A percentile compares a stretch with the other conserved stretches of the same genome.
Evolutionary conservation across 169 alveolate genomes (phyloP).

Genomic region (Miamiensis avidus): DNA sequence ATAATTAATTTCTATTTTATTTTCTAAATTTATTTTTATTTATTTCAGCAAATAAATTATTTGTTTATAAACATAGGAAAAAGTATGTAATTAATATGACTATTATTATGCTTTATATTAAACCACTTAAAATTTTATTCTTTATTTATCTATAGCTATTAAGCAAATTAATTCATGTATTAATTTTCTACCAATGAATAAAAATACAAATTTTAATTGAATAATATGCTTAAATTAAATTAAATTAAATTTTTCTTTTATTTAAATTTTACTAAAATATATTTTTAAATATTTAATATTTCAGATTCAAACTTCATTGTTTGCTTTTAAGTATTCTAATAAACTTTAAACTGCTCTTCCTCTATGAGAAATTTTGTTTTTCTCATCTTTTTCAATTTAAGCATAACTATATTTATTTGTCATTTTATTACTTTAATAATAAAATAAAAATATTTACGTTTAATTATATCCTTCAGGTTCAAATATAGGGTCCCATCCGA

Average conservation of each 20-base stretch:
- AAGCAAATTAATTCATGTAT: not conserved
- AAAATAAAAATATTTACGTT: not conserved
- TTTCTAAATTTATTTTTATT: too few relatives aligned
- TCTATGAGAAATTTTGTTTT: conserved; percentile 89
- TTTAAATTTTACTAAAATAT: too few relatives aligned
- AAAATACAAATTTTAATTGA: too few relatives aligned
- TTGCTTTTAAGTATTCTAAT: conserved; percentile 55
- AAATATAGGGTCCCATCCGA: conserved; percentile 91
- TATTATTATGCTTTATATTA: too few relatives aligned
- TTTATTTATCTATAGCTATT: too few relatives aligned
- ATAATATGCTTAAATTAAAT: too few relatives aligned
- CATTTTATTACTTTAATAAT: not conserved
- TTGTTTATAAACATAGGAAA: too few relatives aligned
- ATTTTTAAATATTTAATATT: not conserved
- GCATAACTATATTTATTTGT: conserved; percentile 68
- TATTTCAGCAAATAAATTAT: too few relatives aligned
- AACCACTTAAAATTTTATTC: too few relatives aligned
- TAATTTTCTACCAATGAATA: not conserved
- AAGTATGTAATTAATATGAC: too few relatives aligned
- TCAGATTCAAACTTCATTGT: conserved; percentile 21
- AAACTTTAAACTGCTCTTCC: conserved; percentile 75
- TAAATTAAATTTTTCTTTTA: too few relatives aligned
- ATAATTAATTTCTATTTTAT: too few relatives aligned
- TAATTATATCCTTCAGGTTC: conserved; percentile 82
- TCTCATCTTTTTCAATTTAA: conserved; percentile 79